These are phyloP conservation scores for Daedaleopsis nitida DNA, from an alignment of 768 basidiomycete species.

Conservation along the genomic window DNA sequence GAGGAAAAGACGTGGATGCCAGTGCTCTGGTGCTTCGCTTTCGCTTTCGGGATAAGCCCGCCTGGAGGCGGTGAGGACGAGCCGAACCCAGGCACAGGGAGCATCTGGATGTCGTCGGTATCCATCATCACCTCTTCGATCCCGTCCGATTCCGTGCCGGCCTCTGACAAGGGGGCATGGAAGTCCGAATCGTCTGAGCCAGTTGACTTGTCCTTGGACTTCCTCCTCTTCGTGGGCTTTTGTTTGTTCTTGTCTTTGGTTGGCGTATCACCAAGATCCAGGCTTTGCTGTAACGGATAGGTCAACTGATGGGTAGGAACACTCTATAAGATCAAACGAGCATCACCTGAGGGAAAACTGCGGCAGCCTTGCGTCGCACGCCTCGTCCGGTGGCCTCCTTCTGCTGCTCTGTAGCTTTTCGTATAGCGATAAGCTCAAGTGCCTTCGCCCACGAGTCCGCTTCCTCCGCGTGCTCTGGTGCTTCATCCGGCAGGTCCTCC, in stretches of 20 bases:
- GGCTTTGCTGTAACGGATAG: conserved; percentile 24
- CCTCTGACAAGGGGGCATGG: conserved; percentile 33
- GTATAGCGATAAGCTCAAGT: conserved; percentile 49
- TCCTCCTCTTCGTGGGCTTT: conserved; percentile 32
- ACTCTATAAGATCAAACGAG: not conserved
- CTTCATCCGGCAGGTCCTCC: conserved; percentile 64
- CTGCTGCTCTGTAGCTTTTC: conserved; percentile 49
- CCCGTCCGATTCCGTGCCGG: conserved; percentile 23
- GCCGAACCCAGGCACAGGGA: not conserved
- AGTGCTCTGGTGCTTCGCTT: not conserved
- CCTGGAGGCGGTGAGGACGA: not conserved
- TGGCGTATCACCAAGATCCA: conserved; percentile 40
- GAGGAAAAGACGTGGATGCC: conserved; percentile 18
- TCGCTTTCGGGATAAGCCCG: not conserved
- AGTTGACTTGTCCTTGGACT: conserved; percentile 31
- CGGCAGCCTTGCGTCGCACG: conserved; percentile 68
- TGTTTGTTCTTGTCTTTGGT: conserved; percentile 31
- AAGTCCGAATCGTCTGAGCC: conserved; percentile 44
- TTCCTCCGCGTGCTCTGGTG: conserved; percentile 44
- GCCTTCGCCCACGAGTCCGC: conserved; percentile 84
- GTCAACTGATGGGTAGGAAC: conserved; percentile 23
- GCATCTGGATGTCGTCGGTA: conserved; percentile 13
- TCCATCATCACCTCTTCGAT: conserved; percentile 12
- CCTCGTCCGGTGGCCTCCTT: conserved; percentile 70
- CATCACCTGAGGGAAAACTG: conserved; percentile 44